phyloP scores from a whole-genome alignment of 108 stramenopile genomes.

The Nitzschia sp. region DNA sequence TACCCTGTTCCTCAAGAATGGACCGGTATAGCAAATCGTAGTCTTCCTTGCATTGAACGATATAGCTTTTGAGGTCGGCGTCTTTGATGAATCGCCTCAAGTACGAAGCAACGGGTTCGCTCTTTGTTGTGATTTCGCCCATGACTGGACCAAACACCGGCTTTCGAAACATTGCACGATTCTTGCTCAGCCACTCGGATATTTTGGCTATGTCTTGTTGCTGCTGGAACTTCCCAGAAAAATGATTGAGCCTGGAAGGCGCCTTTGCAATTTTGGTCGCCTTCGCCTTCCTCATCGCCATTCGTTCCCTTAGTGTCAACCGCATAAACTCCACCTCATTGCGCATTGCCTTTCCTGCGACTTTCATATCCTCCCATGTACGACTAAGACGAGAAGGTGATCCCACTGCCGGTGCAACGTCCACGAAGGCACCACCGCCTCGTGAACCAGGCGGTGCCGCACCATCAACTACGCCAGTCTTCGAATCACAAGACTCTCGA shows the following conservation, averaged over 20 bases:
- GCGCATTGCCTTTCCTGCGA: too few species aligned
- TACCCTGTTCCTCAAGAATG: conserved; percentile 53
- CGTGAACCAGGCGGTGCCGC: too few species aligned
- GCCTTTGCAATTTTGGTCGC: conserved; percentile 31
- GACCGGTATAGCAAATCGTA: conserved; percentile 72
- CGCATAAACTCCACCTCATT: too few species aligned
- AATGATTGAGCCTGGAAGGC: conserved; percentile 69
- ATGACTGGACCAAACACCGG: conserved; percentile 79
- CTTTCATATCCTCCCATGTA: too few species aligned
- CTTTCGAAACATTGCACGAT: conserved; percentile 70
- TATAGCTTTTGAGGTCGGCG: conserved; percentile 59
- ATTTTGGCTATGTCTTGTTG: conserved; percentile 42
- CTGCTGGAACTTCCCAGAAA: conserved; percentile 40
- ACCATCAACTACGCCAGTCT: too few species aligned
- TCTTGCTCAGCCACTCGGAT: conserved; percentile 58
- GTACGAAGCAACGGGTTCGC: conserved; percentile 53
- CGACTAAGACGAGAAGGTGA: too few species aligned
- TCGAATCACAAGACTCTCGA: too few species aligned
- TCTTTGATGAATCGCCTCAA: conserved; percentile 70
- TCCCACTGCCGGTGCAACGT: too few species aligned
- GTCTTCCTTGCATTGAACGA: conserved; percentile 78
- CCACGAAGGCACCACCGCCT: too few species aligned
- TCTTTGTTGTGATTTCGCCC: conserved; percentile 66
- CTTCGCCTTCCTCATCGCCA: too few species aligned
- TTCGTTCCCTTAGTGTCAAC: too few species aligned